Conservation (phyloP, 176 grass and related monocot species). For the Echinochloa phyllopogon region DNA sequence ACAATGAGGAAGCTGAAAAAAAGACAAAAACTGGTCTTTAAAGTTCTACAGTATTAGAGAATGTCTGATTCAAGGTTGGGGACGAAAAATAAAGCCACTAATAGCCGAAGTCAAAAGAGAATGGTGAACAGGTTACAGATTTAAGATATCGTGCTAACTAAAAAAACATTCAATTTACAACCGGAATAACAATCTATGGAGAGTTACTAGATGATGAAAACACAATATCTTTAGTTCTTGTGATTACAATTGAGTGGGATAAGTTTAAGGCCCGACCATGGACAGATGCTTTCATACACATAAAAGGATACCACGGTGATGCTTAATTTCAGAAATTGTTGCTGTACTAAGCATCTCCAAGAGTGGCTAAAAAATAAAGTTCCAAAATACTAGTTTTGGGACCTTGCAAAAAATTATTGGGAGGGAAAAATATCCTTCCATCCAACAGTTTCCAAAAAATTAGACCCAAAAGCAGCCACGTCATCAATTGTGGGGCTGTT, state of each 20-base stretch:
- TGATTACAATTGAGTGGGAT: not conserved
- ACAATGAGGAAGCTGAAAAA: not conserved
- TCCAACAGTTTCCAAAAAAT: too few relatives aligned
- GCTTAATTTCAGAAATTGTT: constrained; percentile 10
- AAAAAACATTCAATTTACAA: not conserved
- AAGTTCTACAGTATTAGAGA: not conserved
- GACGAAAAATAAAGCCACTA: not conserved
- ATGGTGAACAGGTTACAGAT: not conserved
- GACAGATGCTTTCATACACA: not conserved
- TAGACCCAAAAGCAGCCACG: too few relatives aligned
- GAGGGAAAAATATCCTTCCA: too few relatives aligned
- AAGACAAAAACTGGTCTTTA: not conserved
- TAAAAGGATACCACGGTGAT: not conserved
- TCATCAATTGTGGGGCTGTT: too few relatives aligned
- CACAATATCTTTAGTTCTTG: not conserved
- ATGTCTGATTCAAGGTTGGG: not conserved
- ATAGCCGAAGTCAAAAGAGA: not conserved
- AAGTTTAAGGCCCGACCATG: not conserved
- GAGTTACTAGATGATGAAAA: not conserved
- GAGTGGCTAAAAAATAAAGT: too few relatives aligned
- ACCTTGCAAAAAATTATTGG: too few relatives aligned
- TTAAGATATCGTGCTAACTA: constrained; percentile 12
- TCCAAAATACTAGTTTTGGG: too few relatives aligned
- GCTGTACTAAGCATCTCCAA: not conserved
- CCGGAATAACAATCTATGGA: not conserved